Evolutionary conservation across 1,284 basidiomycete genomes (phyloP).

Genomic region (Trametes hirsuta): DNA sequence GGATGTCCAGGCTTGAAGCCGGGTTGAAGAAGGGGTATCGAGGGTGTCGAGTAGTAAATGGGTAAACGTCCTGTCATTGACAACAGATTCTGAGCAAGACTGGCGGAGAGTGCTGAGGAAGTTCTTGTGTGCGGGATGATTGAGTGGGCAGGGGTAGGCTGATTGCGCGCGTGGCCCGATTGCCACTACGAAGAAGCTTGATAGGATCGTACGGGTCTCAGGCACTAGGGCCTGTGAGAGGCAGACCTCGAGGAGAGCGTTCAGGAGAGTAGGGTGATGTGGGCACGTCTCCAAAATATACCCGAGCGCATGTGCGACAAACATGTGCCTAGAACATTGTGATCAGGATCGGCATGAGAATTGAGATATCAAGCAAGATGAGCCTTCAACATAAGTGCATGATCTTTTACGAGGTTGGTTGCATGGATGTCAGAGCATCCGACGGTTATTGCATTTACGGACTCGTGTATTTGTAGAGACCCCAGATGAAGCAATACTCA

Average conservation of each 20-base stretch:
- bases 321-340: constrained; percentile 40
- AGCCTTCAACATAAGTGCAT: no score
- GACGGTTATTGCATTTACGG: background rate
- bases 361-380: background rate
- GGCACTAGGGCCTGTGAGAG: constrained; percentile 42
- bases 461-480: background rate
- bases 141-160: constrained; percentile 24
- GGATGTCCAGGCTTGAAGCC: constrained; percentile 42
- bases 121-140: constrained; percentile 44
- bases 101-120: constrained; percentile 43
- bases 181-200: constrained; percentile 38
- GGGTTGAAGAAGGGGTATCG: constrained; percentile 7
- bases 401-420: no score
- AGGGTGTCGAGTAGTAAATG: constrained; percentile 26
- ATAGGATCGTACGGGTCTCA: constrained; percentile 49
- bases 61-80: constrained; percentile 31
- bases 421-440: no score
- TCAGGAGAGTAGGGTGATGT: constrained; percentile 49
- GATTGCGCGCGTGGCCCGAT: constrained; percentile 28
- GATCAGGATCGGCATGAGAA: no score
- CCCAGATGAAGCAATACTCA: constrained; percentile 28
- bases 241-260: constrained; percentile 50
- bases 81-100: constrained; percentile 31
- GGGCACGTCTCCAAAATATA: constrained; percentile 49
- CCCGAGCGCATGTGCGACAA: constrained; percentile 54